These are phyloP conservation scores for Cladophialophora exuberans DNA, from an alignment of 2,329 filamentous ascomycete genomes.

Conservation along the genomic window DNA sequence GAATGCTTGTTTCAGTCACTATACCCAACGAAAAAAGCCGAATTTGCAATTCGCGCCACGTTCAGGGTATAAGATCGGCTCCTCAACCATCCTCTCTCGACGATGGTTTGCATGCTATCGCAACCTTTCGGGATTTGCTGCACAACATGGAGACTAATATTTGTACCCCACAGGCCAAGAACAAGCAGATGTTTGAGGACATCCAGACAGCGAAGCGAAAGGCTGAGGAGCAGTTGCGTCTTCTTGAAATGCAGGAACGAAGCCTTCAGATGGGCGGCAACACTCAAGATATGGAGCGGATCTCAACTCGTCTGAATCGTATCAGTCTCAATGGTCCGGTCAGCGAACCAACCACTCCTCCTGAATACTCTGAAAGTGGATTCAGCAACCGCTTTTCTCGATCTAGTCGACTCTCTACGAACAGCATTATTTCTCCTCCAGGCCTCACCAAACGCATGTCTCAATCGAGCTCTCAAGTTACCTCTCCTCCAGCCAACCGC, in stretches of 20 bases:
- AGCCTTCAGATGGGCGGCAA: slow-evolving; percentile 77
- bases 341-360: slow-evolving; percentile 94
- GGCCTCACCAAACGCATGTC: slow-evolving; percentile 73
- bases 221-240: slow-evolving; percentile 90
- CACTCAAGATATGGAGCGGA: slow-evolving; percentile 74
- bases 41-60: no score
- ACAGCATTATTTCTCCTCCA: slow-evolving; percentile 81
- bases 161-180: slow-evolving; percentile 71
- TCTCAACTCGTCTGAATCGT: slow-evolving; percentile 64
- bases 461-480: slow-evolving; percentile 77
- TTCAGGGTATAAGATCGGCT: no score
- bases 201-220: slow-evolving; percentile 85
- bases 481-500: slow-evolving; percentile 72
- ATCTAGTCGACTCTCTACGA: slow-evolving; percentile 85
- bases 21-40: background rate
- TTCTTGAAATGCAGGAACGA: slow-evolving; percentile 62
- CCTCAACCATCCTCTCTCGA: no score
- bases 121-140: background rate
- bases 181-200: slow-evolving; percentile 88
- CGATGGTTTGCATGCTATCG: no score
- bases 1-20: slow-evolving; percentile 9
- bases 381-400: slow-evolving; percentile 81
- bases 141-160: slow-evolving; percentile 52
- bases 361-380: slow-evolving; percentile 82
- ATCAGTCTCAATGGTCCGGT: slow-evolving; percentile 66